Evolutionary conservation across 2,329 filamentous ascomycete genomes (phyloP).

Genomic region (Colletotrichum shisoi): DNA sequence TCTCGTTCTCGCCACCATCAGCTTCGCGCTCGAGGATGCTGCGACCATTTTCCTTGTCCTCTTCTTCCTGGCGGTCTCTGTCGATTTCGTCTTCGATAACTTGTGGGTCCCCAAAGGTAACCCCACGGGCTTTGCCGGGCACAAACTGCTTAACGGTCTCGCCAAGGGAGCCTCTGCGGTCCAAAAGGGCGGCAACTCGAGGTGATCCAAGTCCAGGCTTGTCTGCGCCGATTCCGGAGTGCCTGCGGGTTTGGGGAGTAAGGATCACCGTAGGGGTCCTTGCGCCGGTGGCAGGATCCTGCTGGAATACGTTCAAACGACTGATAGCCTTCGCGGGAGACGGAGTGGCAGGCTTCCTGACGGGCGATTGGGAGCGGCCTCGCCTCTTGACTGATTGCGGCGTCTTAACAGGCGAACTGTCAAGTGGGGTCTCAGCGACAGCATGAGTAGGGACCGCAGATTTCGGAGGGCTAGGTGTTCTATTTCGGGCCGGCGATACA

Average conservation of each 20-base stretch:
- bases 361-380: constrained; percentile 37
- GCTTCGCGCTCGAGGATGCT: constrained; percentile 63
- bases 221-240: constrained; percentile 75
- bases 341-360: constrained; percentile 46
- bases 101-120: constrained; percentile 72
- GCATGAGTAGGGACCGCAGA: constrained; percentile 23
- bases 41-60: constrained; percentile 67
- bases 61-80: constrained; percentile 66
- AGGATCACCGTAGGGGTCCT: constrained; percentile 71
- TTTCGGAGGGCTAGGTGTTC: constrained; percentile 39
- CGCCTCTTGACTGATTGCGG: constrained; percentile 35
- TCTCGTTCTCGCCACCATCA: constrained; percentile 60
- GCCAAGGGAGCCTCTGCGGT: constrained; percentile 74
- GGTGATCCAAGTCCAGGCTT: constrained; percentile 78
- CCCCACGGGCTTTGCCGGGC: constrained; percentile 58
- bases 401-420: constrained; percentile 44
- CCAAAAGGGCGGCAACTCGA: constrained; percentile 73
- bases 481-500: constrained; percentile 31
- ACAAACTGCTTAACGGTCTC: constrained; percentile 71
- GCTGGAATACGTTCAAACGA: constrained; percentile 57
- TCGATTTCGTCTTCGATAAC: constrained; percentile 70
- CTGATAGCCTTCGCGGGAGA: constrained; percentile 42
- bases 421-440: constrained; percentile 19
- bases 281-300: constrained; percentile 61
- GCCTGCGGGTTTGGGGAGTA: constrained; percentile 66